Evolutionary conservation across 179 eudicot genomes (phyloP).

Genomic region (Spinacia oleracea): DNA sequence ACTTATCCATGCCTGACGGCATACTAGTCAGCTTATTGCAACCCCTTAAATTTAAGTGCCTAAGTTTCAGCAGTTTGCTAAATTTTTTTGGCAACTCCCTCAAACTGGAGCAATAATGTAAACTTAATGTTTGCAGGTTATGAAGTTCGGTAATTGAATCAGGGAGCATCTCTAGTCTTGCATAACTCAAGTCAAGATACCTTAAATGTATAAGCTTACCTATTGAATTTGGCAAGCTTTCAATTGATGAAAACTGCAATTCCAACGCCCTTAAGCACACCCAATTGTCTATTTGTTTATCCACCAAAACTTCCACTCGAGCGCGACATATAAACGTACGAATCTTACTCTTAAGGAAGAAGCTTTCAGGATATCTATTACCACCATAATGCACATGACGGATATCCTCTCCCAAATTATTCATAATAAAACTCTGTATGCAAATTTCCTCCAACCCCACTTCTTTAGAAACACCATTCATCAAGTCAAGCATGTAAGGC

Average conservation of each 20-base stretch:
- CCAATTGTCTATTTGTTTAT: constrained; percentile 6
- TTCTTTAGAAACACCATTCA: constrained; percentile 42
- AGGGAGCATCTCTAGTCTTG: constrained; percentile 16
- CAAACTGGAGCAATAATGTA: constrained; percentile 6
- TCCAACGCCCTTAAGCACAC: constrained; percentile 23
- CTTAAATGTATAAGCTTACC: constrained; percentile 29
- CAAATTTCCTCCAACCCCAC: constrained; percentile 21
- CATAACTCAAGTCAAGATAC: constrained; percentile 26
- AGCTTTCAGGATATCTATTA: background rate
- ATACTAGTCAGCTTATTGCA: background rate
- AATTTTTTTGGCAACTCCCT: no score
- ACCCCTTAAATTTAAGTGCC: background rate
- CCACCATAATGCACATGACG: constrained; percentile 1
- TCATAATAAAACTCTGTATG: background rate
- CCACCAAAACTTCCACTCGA: no score
- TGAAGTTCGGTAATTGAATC: constrained; percentile 24
- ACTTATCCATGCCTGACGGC: constrained; percentile 9
- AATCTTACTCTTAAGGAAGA: background rate
- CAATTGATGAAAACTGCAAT: background rate
- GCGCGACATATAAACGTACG: background rate
- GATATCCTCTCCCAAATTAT: background rate
- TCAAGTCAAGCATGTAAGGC: no score
- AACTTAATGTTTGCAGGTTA: constrained; percentile 29
- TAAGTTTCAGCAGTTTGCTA: constrained; percentile 24
- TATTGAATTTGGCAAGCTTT: constrained; percentile 7